A percentile compares a stretch with the other conserved stretches of the same genome.
Conservation (phyloP, 176 grass and related monocot species). For the Lolium perenne region DNA sequence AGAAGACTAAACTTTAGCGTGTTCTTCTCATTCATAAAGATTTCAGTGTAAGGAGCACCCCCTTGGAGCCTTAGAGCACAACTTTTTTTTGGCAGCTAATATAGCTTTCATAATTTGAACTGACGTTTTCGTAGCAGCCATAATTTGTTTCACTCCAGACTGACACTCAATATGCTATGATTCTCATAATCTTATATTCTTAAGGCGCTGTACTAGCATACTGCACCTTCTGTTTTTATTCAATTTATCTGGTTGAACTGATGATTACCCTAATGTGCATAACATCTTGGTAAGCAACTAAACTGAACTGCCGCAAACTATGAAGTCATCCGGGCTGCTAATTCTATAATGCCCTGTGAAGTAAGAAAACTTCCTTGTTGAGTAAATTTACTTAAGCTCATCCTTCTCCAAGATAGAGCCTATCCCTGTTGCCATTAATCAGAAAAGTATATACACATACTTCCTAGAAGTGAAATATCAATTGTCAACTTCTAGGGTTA, state of each 20-base stretch:
- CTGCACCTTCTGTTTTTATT: not conserved
- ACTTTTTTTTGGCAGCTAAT: not conserved
- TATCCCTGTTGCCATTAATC: not conserved
- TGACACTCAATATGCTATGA: not conserved
- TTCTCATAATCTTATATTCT: not conserved
- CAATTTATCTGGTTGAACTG: not conserved
- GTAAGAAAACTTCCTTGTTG: not conserved
- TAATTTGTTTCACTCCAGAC: not conserved
- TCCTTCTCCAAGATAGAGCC: not conserved
- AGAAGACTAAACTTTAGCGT: not conserved
- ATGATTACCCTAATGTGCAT: not conserved
- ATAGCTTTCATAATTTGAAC: slow-evolving; percentile 11
- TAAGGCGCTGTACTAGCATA: not conserved
- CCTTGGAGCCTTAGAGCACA: not conserved
- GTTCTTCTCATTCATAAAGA: not conserved
- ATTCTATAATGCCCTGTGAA: not conserved
- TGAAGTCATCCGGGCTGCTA: not conserved
- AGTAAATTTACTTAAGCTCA: not conserved
- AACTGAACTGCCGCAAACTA: not conserved
- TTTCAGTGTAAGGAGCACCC: not conserved
- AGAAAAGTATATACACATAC: slow-evolving; percentile 12
- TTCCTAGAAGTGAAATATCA: not conserved
- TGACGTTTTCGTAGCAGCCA: not conserved
- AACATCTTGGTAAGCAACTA: not conserved
- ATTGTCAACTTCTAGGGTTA: not conserved